These are phyloP conservation scores for Blastocladiella britannica DNA, from an alignment of 192 early-diverging fungal genomes.

Conservation along the genomic window DNA sequence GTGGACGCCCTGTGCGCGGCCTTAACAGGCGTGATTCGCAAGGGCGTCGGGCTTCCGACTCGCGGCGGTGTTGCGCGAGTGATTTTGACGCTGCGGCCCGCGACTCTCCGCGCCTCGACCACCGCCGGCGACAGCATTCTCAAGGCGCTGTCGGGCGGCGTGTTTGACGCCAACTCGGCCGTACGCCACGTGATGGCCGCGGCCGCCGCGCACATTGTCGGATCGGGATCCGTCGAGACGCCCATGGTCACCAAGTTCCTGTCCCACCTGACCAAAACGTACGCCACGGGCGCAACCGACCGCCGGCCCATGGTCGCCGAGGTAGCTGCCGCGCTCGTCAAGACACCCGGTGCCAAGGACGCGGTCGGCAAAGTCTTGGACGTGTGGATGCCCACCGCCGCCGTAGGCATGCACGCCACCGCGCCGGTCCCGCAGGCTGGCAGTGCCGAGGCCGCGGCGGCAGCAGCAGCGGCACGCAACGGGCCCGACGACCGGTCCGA, in stretches of 20 bases:
- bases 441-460: not conserved
- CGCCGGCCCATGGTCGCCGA: not conserved
- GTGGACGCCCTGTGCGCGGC: not conserved
- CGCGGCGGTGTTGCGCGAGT: constrained; percentile 2
- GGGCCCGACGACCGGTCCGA: not conserved
- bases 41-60: constrained; percentile 5
- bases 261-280: not conserved
- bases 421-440: not conserved
- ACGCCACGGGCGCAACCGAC: not conserved
- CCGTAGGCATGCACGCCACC: not conserved
- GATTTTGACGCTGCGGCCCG: constrained; percentile 1
- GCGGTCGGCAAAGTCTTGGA: not conserved
- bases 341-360: not conserved
- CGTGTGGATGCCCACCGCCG: not conserved
- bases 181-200: not conserved
- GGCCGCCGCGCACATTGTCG: not conserved
- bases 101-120: not conserved
- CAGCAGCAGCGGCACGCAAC: not conserved
- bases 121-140: not conserved
- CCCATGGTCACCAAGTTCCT: not conserved
- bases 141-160: not conserved
- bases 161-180: not conserved
- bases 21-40: not conserved
- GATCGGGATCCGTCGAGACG: not conserved
- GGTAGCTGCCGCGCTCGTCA: not conserved